Conservation (phyloP, 805 yeast species). For the Maudiozyma turicensis region DNA sequence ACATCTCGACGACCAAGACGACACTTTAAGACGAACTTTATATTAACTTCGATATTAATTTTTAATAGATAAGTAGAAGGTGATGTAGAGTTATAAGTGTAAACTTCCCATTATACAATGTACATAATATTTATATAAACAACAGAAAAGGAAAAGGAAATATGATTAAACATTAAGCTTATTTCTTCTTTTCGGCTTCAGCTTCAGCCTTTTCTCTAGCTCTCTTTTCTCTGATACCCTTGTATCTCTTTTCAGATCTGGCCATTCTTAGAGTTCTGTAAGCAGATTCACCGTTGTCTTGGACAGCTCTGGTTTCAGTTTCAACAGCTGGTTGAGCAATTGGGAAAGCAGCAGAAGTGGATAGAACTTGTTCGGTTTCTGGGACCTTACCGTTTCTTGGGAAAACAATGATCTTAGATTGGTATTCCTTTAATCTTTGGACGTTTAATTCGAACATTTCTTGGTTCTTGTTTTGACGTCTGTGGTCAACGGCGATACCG, state of each 20-base stretch:
- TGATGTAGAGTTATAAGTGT: slow-evolving; percentile 21
- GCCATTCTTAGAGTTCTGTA: slow-evolving; percentile 93
- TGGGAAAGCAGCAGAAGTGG: slow-evolving; percentile 82
- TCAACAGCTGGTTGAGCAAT: slow-evolving; percentile 69
- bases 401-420: slow-evolving; percentile 89
- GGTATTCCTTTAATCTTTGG: slow-evolving; percentile 93
- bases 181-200: slow-evolving; percentile 98
- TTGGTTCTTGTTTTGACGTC: slow-evolving; percentile 96
- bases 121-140: slow-evolving; percentile 20
- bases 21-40: too few relatives aligned
- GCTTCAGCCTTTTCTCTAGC: slow-evolving; percentile 96
- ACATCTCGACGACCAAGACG: too few relatives aligned
- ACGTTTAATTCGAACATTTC: slow-evolving; percentile 94
- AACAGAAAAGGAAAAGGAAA: slow-evolving; percentile 7
- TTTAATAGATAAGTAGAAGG: slow-evolving; percentile 2
- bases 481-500: slow-evolving; percentile 99
- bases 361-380: slow-evolving; percentile 68
- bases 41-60: slow-evolving; percentile 30
- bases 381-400: slow-evolving; percentile 82
- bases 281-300: slow-evolving; percentile 66
- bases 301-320: slow-evolving; percentile 81
- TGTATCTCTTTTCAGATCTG: slow-evolving; percentile 86
- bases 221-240: slow-evolving; percentile 97
- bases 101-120: slow-evolving; percentile 29
- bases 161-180: slow-evolving; percentile 28